Base-by-base conservation (phyloP, 768 basidiomycete genomes). In the Albatrellus ellisii region DNA sequence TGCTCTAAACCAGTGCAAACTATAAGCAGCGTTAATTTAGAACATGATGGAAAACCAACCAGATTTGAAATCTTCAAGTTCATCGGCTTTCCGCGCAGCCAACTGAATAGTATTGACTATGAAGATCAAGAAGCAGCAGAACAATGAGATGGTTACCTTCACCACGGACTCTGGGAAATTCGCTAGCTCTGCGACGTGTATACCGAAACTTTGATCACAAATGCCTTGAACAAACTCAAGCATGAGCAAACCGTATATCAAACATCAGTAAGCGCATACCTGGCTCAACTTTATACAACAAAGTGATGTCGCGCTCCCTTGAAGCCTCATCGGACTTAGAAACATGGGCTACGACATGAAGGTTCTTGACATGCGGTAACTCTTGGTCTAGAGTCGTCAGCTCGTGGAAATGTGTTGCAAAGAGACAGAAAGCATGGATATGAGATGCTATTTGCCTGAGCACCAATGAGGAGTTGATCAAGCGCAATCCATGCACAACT, bases 381-480 rank as follows among this genome's bases (percentile, higher is more conserved):
- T 91, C 75, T 60, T 94, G 83, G 48, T 91, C 83, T 17, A 99
- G 70, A 0, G 84, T 79, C 0, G 95, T 98, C 26, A 99, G 69
- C 57, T 99, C 95, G 60, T 98, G 94, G 62, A 97, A 99, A 58
- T 98, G 94, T 0, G 95, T 95, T 0, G 95, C 94, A 54, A 99
- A 99, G 6, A 98, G 68, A 56, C 91, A 94, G 61, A 95, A 95
- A 2, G 88, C 86, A 49, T 83, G 80, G 26, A 97, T 92, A 47
- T 86, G 68, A 3, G 84, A 86, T 1, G 91, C 92, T 46, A 99
- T 94, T 53, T 95, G 80, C 58, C 92, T 97, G 43, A 0, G 7
- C 4, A 11, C 6, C 1, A 21, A 4, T 44, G 33, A 35, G 15
- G 28, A 33, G 4, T 21, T 38, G 15, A 26, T 14, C 25, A 4